Percentiles rank a stretch among this genome's conserved stretches.
phyloP scores from a whole-genome alignment of 495 filamentous ascomycete species.

The Aspergillus leporis region DNA sequence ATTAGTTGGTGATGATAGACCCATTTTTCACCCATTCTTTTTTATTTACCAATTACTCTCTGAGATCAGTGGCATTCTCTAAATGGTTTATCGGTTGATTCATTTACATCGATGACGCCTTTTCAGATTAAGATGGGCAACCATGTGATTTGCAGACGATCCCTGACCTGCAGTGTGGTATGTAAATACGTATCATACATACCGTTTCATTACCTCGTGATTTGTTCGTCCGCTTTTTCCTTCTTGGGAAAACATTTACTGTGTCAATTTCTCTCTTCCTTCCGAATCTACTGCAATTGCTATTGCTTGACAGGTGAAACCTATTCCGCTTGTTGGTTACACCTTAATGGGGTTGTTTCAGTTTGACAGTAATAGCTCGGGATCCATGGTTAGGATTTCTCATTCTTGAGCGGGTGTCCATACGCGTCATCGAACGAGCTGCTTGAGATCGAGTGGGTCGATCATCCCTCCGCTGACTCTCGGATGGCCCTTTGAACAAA shows the following conservation, averaged over 20 bases:
- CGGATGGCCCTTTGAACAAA: slow-evolving; percentile 1
- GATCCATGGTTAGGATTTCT: neutral
- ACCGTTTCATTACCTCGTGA: neutral
- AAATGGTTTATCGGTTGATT: neutral
- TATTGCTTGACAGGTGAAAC: neutral
- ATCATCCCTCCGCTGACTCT: slow-evolving; percentile 14
- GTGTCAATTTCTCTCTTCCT: neutral
- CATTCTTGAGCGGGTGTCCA: neutral
- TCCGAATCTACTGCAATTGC: neutral
- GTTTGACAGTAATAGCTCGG: slow-evolving; percentile 4
- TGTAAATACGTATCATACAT: neutral
- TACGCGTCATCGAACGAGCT: slow-evolving; percentile 18
- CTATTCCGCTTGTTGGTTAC: neutral
- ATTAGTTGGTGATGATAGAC: neutral
- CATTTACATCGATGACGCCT: neutral
- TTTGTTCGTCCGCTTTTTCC: neutral
- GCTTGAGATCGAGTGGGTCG: slow-evolving; percentile 21
- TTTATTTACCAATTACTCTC: too few relatives aligned
- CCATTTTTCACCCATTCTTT: too few relatives aligned
- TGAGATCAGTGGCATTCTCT: too few relatives aligned
- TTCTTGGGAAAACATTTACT: neutral
- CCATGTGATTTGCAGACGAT: neutral
- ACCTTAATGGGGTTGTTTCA: slow-evolving; percentile 9
- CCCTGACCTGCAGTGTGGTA: too few relatives aligned
- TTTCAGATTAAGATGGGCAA: neutral